These are phyloP conservation scores for Coniochaeta ligniaria DNA, from an alignment of 2,329 filamentous ascomycete species.

Conservation along the genomic window DNA sequence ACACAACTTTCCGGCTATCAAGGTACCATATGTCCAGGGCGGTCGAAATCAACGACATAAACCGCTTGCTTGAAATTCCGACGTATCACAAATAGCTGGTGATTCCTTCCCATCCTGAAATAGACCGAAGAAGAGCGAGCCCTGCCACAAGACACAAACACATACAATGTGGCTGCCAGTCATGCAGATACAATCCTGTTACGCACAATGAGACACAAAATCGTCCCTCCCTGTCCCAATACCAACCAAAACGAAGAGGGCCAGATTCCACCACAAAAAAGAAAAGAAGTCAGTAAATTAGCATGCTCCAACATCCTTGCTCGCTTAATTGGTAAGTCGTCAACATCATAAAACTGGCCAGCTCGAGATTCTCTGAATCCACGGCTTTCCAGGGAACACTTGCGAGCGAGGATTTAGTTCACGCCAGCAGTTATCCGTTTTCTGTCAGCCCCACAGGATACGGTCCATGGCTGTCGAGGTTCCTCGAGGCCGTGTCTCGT, in stretches of 20 bases:
- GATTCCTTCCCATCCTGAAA: not conserved
- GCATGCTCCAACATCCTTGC: not conserved
- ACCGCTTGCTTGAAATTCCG: not conserved
- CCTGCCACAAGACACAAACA: not conserved
- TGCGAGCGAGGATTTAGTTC: not conserved
- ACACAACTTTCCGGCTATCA: too few relatives aligned
- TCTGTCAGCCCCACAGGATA: not conserved
- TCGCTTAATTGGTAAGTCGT: not conserved
- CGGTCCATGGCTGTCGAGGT: not conserved
- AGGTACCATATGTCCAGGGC: not conserved
- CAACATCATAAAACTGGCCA: not conserved
- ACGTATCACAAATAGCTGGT: not conserved
- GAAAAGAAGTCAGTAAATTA: not conserved
- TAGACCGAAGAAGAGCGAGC: not conserved
- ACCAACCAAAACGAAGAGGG: not conserved
- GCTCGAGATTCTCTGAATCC: not conserved
- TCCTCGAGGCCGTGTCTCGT: constrained; percentile 4
- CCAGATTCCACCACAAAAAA: not conserved
- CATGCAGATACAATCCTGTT: not conserved
- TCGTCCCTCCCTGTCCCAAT: not conserved
- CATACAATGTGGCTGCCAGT: not conserved
- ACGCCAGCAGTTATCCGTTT: not conserved
- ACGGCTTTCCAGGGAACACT: not conserved
- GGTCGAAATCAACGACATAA: not conserved
- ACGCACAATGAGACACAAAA: not conserved